A percentile compares a stretch with the other conserved stretches of the same genome.
Conservation (phyloP, 2,329 filamentous ascomycete species). For the Cadophora gregata region DNA sequence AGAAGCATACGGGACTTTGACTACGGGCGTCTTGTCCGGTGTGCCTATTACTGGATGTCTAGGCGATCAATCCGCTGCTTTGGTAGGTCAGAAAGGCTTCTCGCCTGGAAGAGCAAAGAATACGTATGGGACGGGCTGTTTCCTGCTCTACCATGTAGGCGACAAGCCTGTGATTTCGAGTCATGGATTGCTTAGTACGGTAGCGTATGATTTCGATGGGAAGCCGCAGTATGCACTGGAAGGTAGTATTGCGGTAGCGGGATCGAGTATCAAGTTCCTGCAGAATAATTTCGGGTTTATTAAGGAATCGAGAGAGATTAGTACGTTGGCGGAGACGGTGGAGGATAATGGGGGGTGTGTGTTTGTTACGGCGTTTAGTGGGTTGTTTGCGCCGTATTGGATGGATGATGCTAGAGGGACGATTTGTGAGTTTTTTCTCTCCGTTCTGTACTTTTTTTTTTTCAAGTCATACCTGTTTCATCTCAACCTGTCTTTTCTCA, state of each 20-base stretch:
- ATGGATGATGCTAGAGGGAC: slow-evolving; percentile 77
- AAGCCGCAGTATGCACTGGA: slow-evolving; percentile 78
- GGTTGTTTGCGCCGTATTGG: slow-evolving; percentile 78
- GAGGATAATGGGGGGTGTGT: slow-evolving; percentile 72
- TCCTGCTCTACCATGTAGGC: slow-evolving; percentile 83
- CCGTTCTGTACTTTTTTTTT: neutral
- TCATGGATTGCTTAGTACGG: slow-evolving; percentile 77
- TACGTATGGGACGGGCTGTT: slow-evolving; percentile 86
- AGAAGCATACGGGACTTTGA: slow-evolving; percentile 70
- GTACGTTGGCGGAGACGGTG: slow-evolving; percentile 67
- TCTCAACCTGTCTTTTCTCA: neutral
- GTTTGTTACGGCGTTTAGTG: slow-evolving; percentile 75
- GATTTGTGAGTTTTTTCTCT: slow-evolving; percentile 55
- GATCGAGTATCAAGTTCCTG: slow-evolving; percentile 76
- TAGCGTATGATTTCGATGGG: slow-evolving; percentile 76
- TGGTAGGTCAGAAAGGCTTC: slow-evolving; percentile 83
- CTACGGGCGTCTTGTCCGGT: slow-evolving; percentile 66
- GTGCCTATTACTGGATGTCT: slow-evolving; percentile 77
- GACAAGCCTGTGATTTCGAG: slow-evolving; percentile 79
- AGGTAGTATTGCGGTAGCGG: slow-evolving; percentile 78
- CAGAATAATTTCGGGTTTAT: slow-evolving; percentile 70
- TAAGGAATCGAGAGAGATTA: slow-evolving; percentile 65
- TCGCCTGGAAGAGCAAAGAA: slow-evolving; percentile 80
- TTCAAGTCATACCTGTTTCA: neutral
- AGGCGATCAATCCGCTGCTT: slow-evolving; percentile 80